Evolutionary conservation across 208 protist species (phyloP).

Genomic region (Acanthamoeba royreba): DNA sequence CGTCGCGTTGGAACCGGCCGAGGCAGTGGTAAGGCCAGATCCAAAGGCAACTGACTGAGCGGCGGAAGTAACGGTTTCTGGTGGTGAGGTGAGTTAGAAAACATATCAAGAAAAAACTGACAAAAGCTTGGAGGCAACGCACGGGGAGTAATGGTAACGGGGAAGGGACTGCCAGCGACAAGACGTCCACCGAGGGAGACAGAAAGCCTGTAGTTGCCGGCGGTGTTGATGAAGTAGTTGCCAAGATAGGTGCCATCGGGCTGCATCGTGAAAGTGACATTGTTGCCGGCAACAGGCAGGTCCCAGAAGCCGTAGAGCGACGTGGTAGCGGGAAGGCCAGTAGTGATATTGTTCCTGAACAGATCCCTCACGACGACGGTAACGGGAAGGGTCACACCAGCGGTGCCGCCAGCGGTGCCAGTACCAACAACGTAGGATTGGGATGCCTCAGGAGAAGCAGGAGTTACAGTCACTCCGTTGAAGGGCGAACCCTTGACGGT

Average conservation of each 20-base stretch:
- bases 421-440: neutral
- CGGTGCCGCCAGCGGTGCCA: neutral
- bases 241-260: neutral
- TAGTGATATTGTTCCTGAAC: neutral
- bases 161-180: neutral
- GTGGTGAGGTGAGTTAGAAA: neutral
- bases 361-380: neutral
- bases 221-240: neutral
- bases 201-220: neutral
- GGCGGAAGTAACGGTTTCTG: neutral
- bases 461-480: neutral
- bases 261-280: neutral
- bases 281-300: neutral
- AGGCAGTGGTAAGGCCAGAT: neutral
- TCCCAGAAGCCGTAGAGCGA: neutral
- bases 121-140: neutral
- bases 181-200: neutral
- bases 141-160: neutral
- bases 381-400: neutral
- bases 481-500: conserved; percentile 10
- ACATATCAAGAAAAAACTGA: neutral
- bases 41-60: neutral
- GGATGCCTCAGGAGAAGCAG: neutral
- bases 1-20: neutral
- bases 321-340: neutral